Conservation (phyloP, 192 early-diverging fungal species). For the Coemansia sp. region DNA sequence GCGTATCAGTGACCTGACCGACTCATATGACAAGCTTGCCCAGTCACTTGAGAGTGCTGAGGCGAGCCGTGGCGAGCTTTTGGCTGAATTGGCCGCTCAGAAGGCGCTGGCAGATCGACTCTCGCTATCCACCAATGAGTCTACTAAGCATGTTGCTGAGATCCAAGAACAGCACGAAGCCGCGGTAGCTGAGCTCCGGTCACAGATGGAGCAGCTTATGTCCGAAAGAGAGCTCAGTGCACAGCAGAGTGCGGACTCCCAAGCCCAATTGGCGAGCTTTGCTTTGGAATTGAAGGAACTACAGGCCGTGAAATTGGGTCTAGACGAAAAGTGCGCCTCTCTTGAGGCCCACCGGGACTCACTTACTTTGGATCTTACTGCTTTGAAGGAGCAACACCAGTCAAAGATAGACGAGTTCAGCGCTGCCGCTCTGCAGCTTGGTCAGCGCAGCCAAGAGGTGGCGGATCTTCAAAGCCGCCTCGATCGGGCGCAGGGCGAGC, state of each 20-base stretch:
- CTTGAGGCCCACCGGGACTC: not conserved
- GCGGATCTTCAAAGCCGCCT: not conserved
- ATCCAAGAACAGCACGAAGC: not conserved
- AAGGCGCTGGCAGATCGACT: not conserved
- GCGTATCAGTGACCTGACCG: not conserved
- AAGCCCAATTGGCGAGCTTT: not conserved
- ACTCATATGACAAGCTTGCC: not conserved
- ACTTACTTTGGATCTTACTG: not conserved
- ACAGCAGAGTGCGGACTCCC: not conserved
- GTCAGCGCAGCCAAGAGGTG: not conserved
- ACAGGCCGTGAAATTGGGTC: not conserved
- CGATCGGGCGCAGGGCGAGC: not conserved
- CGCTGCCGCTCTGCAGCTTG: not conserved
- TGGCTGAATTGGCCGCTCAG: not conserved
- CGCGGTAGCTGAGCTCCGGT: not conserved
- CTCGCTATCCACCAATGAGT: not conserved
- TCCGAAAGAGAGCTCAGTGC: not conserved
- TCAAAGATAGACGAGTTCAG: not conserved
- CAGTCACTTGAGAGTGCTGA: not conserved
- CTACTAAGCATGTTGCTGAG: not conserved
- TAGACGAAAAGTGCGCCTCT: not conserved
- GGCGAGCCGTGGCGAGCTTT: not conserved
- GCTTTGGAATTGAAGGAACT: not conserved
- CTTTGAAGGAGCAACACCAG: not conserved
- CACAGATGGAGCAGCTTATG: not conserved